Evolutionary conservation across 768 basidiomycete species (phyloP).

Genomic region (Crassisporium funariophilum): DNA sequence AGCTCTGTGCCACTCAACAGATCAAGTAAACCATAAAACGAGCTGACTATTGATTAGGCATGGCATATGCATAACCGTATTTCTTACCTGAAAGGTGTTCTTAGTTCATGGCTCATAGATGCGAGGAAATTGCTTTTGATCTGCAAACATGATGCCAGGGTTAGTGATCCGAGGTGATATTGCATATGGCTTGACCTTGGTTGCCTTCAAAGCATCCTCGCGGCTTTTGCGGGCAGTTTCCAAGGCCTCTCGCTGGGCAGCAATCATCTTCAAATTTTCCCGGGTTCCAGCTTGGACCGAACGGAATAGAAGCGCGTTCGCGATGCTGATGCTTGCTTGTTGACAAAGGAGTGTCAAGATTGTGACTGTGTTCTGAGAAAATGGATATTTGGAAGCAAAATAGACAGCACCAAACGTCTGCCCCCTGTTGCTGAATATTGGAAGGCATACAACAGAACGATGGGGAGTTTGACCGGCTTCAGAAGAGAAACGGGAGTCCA

Average conservation of each 20-base stretch:
- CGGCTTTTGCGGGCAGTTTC: conserved; percentile 71
- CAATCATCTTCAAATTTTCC: conserved; percentile 78
- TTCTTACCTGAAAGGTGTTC: conserved; percentile 73
- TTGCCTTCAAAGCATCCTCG: conserved; percentile 74
- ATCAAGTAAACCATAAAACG: conserved; percentile 77
- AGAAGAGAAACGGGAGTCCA: conserved; percentile 68
- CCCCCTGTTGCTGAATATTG: conserved; percentile 73
- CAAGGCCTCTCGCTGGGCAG: conserved; percentile 67
- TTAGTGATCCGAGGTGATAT: too few relatives aligned
- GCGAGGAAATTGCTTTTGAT: conserved; percentile 80
- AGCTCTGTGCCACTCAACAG: conserved; percentile 73
- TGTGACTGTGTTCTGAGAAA: conserved; percentile 60
- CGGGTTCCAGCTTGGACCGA: conserved; percentile 74
- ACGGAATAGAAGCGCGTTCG: conserved; percentile 73
- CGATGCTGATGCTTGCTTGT: conserved; percentile 75
- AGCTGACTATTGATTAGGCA: conserved; percentile 37
- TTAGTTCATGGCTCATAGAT: conserved; percentile 76
- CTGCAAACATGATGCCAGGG: conserved; percentile 36
- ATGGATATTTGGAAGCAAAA: conserved; percentile 65
- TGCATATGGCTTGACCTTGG: conserved; percentile 48
- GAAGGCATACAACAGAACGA: conserved; percentile 67
- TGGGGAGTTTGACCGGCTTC: conserved; percentile 64
- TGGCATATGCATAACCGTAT: conserved; percentile 1
- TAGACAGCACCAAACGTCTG: conserved; percentile 77
- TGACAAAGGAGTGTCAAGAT: conserved; percentile 67